phyloP scores from a whole-genome alignment of 441 rosid species.

The Erysimum pusillum region DNA sequence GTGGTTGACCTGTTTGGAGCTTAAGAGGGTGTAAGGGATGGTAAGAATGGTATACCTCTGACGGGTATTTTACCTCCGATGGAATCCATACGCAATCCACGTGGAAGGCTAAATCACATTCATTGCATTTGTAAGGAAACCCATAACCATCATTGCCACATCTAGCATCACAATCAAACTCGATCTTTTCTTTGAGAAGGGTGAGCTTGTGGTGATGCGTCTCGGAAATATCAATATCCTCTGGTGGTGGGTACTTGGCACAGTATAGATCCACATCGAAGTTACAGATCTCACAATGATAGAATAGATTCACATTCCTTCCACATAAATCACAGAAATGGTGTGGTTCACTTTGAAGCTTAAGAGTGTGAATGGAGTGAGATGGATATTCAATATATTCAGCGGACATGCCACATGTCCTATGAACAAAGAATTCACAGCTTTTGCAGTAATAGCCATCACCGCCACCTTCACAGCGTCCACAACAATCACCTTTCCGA shows the following conservation, averaged over 20 bases:
- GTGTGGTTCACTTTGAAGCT: not conserved
- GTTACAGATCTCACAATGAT: conserved; percentile 17
- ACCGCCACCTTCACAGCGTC: not conserved
- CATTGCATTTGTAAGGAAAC: not conserved
- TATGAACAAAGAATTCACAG: not conserved
- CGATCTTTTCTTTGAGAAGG: not conserved
- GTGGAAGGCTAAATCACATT: not conserved
- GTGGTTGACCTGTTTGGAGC: not conserved
- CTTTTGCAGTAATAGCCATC: not conserved
- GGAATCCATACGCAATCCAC: not conserved
- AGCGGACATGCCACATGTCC: not conserved
- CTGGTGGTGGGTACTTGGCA: not conserved
- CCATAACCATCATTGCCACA: not conserved
- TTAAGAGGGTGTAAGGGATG: not conserved
- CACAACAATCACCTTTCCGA: not conserved
- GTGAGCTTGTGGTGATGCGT: not conserved
- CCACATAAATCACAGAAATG: not conserved
- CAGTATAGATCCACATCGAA: not conserved
- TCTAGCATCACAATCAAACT: not conserved
- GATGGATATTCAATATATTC: not conserved
- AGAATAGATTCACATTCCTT: not conserved
- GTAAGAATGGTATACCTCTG: not conserved
- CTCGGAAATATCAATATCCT: conserved; percentile 40
- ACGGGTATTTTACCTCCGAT: not conserved
- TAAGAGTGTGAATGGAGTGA: not conserved